Conservation (phyloP, 2,329 filamentous ascomycete genomes). For the Dactylellina haptotyla region DNA sequence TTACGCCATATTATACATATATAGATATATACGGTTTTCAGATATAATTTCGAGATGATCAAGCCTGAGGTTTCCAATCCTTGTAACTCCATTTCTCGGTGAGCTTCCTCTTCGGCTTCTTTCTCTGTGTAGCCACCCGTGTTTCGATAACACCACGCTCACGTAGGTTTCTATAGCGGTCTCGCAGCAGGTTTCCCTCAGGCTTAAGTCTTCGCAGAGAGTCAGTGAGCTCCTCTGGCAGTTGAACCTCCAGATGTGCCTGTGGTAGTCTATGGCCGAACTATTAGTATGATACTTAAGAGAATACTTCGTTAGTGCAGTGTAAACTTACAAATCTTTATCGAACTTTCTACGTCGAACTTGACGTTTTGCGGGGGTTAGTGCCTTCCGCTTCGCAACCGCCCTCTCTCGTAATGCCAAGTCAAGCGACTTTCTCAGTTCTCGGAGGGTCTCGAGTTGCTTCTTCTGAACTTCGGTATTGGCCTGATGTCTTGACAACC, state of each 20-base stretch:
- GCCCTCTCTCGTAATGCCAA: constrained; percentile 62
- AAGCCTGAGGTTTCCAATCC: constrained; percentile 72
- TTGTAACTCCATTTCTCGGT: constrained; percentile 99
- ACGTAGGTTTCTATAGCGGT: constrained; percentile 88
- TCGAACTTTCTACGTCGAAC: constrained; percentile 61
- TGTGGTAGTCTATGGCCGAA: constrained; percentile 52
- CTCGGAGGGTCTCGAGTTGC: constrained; percentile 76
- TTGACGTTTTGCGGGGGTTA: constrained; percentile 62
- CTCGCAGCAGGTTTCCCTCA: constrained; percentile 93
- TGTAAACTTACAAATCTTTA: constrained; percentile 65
- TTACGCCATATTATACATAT: constrained; percentile 13
- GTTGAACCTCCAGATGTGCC: constrained; percentile 74
- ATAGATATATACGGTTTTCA: background rate
- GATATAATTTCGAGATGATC: too few relatives aligned
- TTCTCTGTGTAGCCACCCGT: constrained; percentile 79
- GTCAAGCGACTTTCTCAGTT: constrained; percentile 70
- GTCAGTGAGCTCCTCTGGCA: constrained; percentile 85
- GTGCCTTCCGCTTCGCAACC: constrained; percentile 64
- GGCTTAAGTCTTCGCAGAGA: constrained; percentile 84
- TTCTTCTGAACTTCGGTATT: constrained; percentile 77
- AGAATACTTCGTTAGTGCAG: background rate
- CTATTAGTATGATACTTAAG: constrained; percentile 1
- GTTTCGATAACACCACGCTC: constrained; percentile 89
- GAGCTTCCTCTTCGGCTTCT: constrained; percentile 80
- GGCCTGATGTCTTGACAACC: constrained; percentile 77